Base-by-base conservation (phyloP, 2,329 filamentous ascomycete genomes). In the Graphium sp. region DNA sequence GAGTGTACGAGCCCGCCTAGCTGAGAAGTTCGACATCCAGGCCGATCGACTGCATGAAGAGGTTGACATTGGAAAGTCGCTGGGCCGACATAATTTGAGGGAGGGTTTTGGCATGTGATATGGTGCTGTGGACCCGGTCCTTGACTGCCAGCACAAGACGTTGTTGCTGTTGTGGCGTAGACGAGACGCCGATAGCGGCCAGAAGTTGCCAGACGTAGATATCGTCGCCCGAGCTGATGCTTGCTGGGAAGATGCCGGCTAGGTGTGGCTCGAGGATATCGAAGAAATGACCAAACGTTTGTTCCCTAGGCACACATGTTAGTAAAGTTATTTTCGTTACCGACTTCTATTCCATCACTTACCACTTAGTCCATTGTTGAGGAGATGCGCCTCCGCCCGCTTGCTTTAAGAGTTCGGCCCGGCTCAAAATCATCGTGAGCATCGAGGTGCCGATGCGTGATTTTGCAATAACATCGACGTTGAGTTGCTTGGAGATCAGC, bases 31-130 rank as follows among this genome's bases (percentile, higher is more conserved):
- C 89, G 28, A 98, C 89, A 57, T 98, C 89, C 47, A 98, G 65
- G n/a, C 89, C 89, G 52, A 98, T 94, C 32, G 87, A 89, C 45
- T 84, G 78, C 85, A 98, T 94, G 52, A 98, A 98, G 32, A 98
- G 58, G 49, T 98, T 98, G 40, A 98, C 89, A 46, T 93, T 93
- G 33, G 78, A 76, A 33, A 93, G 61, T 34, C 87, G 75, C 47
- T 82, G 74, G 34, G 73, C 73, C 9, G 80, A 75, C 73, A 95
- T 82, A 32, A 89, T 79, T 11, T 75, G 66, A 12, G 89, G 87
- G 19, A 98, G 62, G 2, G 82, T 87, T 63, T 93, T 94, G 43
- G 82, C 78, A 29, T 92, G 71, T 18, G 68, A 62, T 8, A 98
- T 83, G 1, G 89, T 95, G 47, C 93, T 85, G 70, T 95, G 91